These are phyloP conservation scores for Mallotus nudiflorus DNA, from an alignment of 345 rosid species.

Conservation along the genomic window DNA sequence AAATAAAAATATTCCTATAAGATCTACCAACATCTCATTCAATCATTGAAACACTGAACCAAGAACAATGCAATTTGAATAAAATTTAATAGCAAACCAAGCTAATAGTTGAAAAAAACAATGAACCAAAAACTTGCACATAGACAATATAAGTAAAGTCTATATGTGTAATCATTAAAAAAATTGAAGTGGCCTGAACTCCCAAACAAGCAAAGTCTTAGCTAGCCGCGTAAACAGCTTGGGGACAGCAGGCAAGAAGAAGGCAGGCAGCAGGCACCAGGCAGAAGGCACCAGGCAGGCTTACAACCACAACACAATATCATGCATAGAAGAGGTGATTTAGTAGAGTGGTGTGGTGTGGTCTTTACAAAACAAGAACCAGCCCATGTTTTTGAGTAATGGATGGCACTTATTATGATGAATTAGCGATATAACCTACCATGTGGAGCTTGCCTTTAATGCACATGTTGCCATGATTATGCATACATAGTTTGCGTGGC, in stretches of 20 bases:
- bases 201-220: not conserved
- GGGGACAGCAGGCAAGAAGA: conserved; percentile 25
- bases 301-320: conserved; percentile 1
- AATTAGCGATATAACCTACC: conserved; percentile 7
- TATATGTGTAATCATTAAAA: not conserved
- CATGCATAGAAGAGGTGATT: too few relatives aligned
- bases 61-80: too few relatives aligned
- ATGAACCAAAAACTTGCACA: not conserved
- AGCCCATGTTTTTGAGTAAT: conserved; percentile 12
- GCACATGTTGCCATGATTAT: conserved; percentile 37
- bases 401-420: too few relatives aligned
- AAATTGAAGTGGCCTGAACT: not conserved
- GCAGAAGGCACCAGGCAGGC: conserved; percentile 25
- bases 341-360: not conserved
- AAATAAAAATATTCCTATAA: too few relatives aligned
- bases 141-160: not conserved
- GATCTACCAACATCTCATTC: too few relatives aligned
- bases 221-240: conserved; percentile 33
- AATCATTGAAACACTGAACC: too few relatives aligned
- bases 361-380: not conserved
- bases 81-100: too few relatives aligned
- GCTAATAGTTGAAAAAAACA: too few relatives aligned
- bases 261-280: too few relatives aligned
- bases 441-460: conserved; percentile 35
- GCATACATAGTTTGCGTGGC: conserved; percentile 14